Percentiles rank a stretch among this genome's conserved stretches.
Conservation (phyloP, 2,329 filamentous ascomycete genomes). For the Cordyceps javanica region DNA sequence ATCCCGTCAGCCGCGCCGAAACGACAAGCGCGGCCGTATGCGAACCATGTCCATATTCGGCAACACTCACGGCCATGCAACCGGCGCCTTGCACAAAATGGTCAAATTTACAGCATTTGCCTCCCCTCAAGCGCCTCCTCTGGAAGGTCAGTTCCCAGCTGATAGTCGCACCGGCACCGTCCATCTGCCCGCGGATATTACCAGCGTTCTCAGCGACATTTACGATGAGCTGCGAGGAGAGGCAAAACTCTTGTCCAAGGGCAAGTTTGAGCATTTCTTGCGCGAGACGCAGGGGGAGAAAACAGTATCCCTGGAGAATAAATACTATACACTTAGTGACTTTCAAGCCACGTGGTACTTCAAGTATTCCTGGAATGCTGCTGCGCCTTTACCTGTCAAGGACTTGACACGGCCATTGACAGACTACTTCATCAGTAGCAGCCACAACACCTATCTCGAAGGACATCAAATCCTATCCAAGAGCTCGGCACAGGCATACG, state of each 20-base stretch:
- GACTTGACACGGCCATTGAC: conserved; percentile 66
- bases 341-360: conserved; percentile 46
- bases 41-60: conserved; percentile 36
- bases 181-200: conserved; percentile 43
- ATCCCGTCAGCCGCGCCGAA: not conserved
- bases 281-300: conserved; percentile 41
- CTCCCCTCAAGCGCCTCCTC: conserved; percentile 23
- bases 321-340: conserved; percentile 39
- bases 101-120: conserved; percentile 28
- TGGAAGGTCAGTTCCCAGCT: conserved; percentile 20
- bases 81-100: conserved; percentile 26
- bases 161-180: conserved; percentile 23
- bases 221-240: conserved; percentile 39
- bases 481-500: conserved; percentile 73
- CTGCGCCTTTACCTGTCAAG: conserved; percentile 38
- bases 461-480: conserved; percentile 79
- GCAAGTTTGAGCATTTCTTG: conserved; percentile 44
- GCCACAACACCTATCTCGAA: conserved; percentile 87
- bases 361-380: conserved; percentile 37
- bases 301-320: conserved; percentile 28
- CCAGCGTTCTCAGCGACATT: conserved; percentile 40
- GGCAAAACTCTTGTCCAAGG: conserved; percentile 24
- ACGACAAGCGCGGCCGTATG: conserved; percentile 23
- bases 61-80: conserved; percentile 27
- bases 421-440: conserved; percentile 91